Percentiles rank a stretch among this genome's conserved stretches.
These are phyloP conservation scores for Clavispora fructus DNA, from an alignment of 805 yeast species.

Conservation along the genomic window DNA sequence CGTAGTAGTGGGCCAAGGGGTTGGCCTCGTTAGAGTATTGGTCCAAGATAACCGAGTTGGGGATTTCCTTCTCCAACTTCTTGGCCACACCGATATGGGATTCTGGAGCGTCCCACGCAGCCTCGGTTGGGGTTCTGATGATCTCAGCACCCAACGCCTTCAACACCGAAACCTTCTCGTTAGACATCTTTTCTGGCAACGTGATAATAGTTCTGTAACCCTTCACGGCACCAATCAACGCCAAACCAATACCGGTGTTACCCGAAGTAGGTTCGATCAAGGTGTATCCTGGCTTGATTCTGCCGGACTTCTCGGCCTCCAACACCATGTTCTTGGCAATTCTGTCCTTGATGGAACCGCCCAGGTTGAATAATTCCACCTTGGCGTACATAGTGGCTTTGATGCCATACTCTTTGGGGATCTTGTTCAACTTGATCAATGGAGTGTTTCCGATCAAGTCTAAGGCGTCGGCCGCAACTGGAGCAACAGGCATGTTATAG, in stretches of 20 bases:
- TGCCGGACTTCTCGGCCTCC: slow-evolving; percentile 73
- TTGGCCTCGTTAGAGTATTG: slow-evolving; percentile 76
- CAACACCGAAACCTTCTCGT: slow-evolving; percentile 81
- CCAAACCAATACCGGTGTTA: slow-evolving; percentile 87
- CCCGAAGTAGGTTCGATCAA: slow-evolving; percentile 89
- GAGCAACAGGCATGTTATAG: slow-evolving; percentile 23
- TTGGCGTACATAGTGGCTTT: slow-evolving; percentile 70
- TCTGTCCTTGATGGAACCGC: slow-evolving; percentile 87
- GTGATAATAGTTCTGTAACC: slow-evolving; percentile 87
- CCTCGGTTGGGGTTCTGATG: slow-evolving; percentile 86
- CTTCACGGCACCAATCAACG: slow-evolving; percentile 78
- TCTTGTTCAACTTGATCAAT: slow-evolving; percentile 62
- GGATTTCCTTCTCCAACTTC: slow-evolving; percentile 75
- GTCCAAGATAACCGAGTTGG: slow-evolving; percentile 78
- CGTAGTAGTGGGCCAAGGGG: slow-evolving; percentile 78
- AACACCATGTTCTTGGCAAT: slow-evolving; percentile 84
- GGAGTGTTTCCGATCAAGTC: slow-evolving; percentile 88
- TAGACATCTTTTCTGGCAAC: slow-evolving; percentile 87
- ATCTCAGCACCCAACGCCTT: slow-evolving; percentile 89
- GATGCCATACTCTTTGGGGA: slow-evolving; percentile 72
- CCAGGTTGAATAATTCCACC: slow-evolving; percentile 80
- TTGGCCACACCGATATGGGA: slow-evolving; percentile 86
- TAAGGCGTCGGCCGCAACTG: slow-evolving; percentile 49
- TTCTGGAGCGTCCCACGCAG: slow-evolving; percentile 91
- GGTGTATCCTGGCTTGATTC: slow-evolving; percentile 80